Evolutionary conservation across 805 yeast genomes (phyloP), one percentile per base, ranked within the genome.

Genomic region (Metschnikowia proteae): DNA sequence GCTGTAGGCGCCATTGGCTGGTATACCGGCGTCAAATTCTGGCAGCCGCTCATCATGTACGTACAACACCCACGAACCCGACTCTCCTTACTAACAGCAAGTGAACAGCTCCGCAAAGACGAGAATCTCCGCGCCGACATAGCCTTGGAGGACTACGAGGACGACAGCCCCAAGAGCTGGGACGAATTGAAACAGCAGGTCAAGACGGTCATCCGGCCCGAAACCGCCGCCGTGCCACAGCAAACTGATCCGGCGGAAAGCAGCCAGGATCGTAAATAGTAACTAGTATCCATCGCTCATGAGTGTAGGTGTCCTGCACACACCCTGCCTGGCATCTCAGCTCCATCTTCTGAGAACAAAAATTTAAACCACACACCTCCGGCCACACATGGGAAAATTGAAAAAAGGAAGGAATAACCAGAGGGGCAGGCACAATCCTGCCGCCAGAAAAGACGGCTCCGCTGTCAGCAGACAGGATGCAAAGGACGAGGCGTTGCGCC

Each of bases 31-130:
- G 66, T 80, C 48, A 80, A 76, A 60, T 86, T 86, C 66, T 86
- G 88, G 71, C 83, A 83, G 56, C 95, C 95, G 2, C 63, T 86
- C 13, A 77, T 86, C 3, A 76, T 86, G 83, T 79, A 71, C 59
- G 84, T 77, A 43, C 25, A 17, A 13, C 9, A 27, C 10, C 27
- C n/a, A 17, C 13, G 11, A 22, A 8, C 17, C 23, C n/a, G 9
- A 23, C 25, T 35, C 13, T 28, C 28, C 47, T 17, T 43, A 57
- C 57, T 44, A 43, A 49, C 47, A 6, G 4, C 8, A 48, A 79
- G 83, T 29, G 90, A 83, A 41, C 84, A 78, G 53, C 70, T 86
- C 50, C 73, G 75, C 56, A 78, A 81, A 59, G 89, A 84, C 52
- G 88, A 88, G 2, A 75, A 76, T 49, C 69, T 86, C 43, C 75